These are phyloP conservation scores for Tylopilus rubrobrunneus DNA, from an alignment of 768 basidiomycete genomes.

Conservation along the genomic window DNA sequence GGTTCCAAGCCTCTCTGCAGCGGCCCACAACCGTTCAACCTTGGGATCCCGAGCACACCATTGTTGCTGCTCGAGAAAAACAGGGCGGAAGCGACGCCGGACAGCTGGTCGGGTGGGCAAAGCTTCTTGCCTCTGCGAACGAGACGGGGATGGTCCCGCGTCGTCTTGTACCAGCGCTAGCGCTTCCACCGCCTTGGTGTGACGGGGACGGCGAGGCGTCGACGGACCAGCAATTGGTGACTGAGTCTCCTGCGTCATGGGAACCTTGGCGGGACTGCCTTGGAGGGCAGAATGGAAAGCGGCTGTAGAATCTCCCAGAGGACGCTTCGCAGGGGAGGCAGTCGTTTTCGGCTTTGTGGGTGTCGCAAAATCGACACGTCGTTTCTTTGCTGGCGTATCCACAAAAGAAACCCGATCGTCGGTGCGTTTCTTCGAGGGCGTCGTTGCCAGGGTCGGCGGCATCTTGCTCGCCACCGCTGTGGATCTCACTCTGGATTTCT, in stretches of 20 bases:
- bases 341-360: constrained; percentile 13
- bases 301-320: not conserved
- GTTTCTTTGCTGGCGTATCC: constrained; percentile 42
- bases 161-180: constrained; percentile 12
- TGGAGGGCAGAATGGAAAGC: constrained; percentile 21
- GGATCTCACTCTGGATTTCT: constrained; percentile 18
- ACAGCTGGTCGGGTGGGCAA: constrained; percentile 10
- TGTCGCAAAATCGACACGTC: constrained; percentile 25
- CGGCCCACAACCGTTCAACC: constrained; percentile 24
- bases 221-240: constrained; percentile 17
- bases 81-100: constrained; percentile 44
- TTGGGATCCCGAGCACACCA: constrained; percentile 44
- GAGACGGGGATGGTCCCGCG: constrained; percentile 23
- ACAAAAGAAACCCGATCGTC: constrained; percentile 32
- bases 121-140: constrained; percentile 7
- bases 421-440: constrained; percentile 32
- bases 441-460: constrained; percentile 2
- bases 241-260: not conserved
- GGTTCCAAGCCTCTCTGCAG: constrained; percentile 9
- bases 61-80: constrained; percentile 48
- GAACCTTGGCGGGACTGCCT: constrained; percentile 5
- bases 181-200: constrained; percentile 2
- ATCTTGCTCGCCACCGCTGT: not conserved
- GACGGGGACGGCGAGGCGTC: constrained; percentile 21
- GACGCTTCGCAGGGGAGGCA: constrained; percentile 9